A percentile compares a stretch with the other conserved stretches of the same genome.
These are phyloP conservation scores for Vitis rupestris DNA, from an alignment of 164 flowering plant species.

Conservation along the genomic window DNA sequence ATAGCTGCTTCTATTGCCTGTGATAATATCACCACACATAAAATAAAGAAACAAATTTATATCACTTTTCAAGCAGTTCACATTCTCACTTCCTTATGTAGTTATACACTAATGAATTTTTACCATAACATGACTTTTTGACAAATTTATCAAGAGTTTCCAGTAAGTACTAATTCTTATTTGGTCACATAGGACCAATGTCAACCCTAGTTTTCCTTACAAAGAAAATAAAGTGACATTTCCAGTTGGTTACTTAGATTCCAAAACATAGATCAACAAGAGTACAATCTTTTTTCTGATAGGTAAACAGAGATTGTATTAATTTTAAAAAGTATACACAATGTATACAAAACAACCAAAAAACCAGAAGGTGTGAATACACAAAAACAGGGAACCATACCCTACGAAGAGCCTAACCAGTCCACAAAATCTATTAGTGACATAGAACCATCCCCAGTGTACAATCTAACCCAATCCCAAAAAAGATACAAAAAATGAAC, in stretches of 20 bases:
- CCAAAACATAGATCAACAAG: not conserved
- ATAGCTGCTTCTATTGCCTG: slow-evolving; percentile 99
- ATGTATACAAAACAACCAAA: too few relatives aligned
- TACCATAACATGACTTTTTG: too few relatives aligned
- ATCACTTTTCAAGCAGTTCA: not conserved
- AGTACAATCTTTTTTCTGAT: too few relatives aligned
- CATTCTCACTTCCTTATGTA: not conserved
- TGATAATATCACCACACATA: not conserved
- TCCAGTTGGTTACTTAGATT: not conserved
- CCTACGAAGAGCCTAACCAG: too few relatives aligned
- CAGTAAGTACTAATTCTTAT: not conserved
- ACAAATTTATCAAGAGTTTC: not conserved
- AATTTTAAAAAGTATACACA: too few relatives aligned
- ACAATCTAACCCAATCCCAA: too few relatives aligned
- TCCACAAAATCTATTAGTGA: too few relatives aligned
- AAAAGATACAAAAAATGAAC: too few relatives aligned
- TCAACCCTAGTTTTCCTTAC: not conserved
- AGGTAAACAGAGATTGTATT: too few relatives aligned
- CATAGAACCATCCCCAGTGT: too few relatives aligned
- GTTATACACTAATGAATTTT: not conserved
- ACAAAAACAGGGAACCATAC: too few relatives aligned
- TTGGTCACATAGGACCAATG: not conserved
- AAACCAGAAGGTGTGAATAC: too few relatives aligned
- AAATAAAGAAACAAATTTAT: not conserved
- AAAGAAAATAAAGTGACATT: not conserved